Base-by-base conservation (phyloP, 2,329 filamentous ascomycete genomes). In the Aureobasidium leucospermi region DNA sequence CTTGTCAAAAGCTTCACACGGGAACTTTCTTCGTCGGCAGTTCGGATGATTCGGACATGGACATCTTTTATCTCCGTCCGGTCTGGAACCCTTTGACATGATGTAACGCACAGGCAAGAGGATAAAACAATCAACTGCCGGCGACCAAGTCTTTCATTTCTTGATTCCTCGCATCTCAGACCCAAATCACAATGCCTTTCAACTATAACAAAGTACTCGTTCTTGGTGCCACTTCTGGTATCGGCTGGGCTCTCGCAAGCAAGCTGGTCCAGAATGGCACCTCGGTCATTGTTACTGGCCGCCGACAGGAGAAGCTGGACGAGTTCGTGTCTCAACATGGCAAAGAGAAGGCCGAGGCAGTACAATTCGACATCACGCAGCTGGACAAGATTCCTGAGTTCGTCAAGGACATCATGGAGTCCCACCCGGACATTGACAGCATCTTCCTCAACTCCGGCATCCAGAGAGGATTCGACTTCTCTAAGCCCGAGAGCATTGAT, bases 361-460 rank as follows among this genome's bases (percentile, higher is more conserved):
- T 76, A 19, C 71, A 72, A 4, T 79, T 82, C 63, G 81, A 84
- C 64, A 76, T 83, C 59, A 78, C 75, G 36, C 68, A 80, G 43
- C 70, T 81, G 4, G 71, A 78, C 9, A 66, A 75, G 43, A 79
- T 81, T 23, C 74, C 77, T 4, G 66, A 69, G 8, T 79, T 80
- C 61, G 76, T 71, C 3, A 67, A 69, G 23, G 70, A 74, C 15
- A 67, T 78, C 39, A 76, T 72, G 19, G 67, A 66, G 32, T 71
- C 73, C 57, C 76, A 82, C 62, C 74, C 79, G 0, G 79, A 81
- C 61, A 68, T 82, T 2, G 79, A 81, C 34, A 61, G 75, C 60
- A 67, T 81, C n/a, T 73, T 82, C 60, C 66, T 82, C 51, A 81
- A 82, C 68, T 76, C 78, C 1, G 79, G 79, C n/a, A 77, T 81